phyloP scores from a whole-genome alignment of 352 stramenopile species.

The Peronospora farinosa region DNA sequence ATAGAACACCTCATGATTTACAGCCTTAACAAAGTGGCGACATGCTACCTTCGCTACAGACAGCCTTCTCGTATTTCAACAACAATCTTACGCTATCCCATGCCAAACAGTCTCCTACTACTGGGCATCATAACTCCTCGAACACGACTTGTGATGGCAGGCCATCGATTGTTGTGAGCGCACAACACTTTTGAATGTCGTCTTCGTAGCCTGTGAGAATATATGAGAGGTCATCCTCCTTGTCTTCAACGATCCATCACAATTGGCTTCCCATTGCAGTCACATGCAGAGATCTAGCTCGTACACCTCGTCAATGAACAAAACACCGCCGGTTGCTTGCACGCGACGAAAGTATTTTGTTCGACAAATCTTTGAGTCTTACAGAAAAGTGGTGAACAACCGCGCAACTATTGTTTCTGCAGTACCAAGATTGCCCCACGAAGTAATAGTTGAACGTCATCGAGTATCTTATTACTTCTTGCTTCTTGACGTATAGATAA shows the following conservation, averaged over 20 bases:
- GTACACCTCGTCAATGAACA: conserved; percentile 93
- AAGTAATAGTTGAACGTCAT: conserved; percentile 73
- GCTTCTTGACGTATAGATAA: conserved; percentile 45
- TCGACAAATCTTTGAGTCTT: conserved; percentile 59
- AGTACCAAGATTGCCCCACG: conserved; percentile 60
- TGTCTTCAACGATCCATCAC: conserved; percentile 83
- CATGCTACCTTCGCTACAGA: conserved; percentile 59
- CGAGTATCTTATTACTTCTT: conserved; percentile 70
- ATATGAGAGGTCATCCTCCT: conserved; percentile 78
- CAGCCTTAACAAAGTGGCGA: conserved; percentile 51
- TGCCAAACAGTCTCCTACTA: conserved; percentile 81
- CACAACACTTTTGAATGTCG: conserved; percentile 90
- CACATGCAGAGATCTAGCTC: conserved; percentile 74
- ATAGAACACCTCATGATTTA: conserved; percentile 75
- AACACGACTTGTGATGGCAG: conserved; percentile 81
- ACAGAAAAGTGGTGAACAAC: conserved; percentile 72
- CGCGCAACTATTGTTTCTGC: conserved; percentile 79
- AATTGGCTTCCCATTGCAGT: conserved; percentile 79
- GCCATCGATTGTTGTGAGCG: conserved; percentile 86
- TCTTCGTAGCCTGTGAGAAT: conserved; percentile 91
- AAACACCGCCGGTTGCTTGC: conserved; percentile 64
- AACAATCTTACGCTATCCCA: conserved; percentile 33
- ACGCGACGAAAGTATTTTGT: conserved; percentile 36
- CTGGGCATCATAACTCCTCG: conserved; percentile 87
- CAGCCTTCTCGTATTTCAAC: conserved; percentile 45